Base-by-base conservation (phyloP, 306 rosid genomes). In the Acacia crassicarpa region DNA sequence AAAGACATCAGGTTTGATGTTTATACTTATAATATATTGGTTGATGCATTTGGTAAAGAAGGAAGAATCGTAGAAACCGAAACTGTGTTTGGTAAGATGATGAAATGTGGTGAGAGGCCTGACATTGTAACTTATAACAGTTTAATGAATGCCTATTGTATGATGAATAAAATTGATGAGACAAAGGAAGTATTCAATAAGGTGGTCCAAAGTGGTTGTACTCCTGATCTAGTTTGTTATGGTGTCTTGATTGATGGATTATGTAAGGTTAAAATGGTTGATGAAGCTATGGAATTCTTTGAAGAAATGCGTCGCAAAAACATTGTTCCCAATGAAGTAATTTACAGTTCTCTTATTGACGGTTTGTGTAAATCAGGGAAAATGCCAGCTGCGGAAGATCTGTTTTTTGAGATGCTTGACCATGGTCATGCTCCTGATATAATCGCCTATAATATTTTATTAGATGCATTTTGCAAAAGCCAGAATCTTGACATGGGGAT, bases 121-220 rank as follows among this genome's bases (percentile, higher is more conserved):
- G 22, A 77, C 67, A 15, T 17, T 4, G 54, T 85, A 13, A 76
- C 76, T 12, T 80, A 61, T 14, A 76, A 25, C 62, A 13, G 71
- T 7, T 61, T 80, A 9, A 45, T 75, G 61, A 35, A 80, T 49
- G 84, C 84, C 3, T 84, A 74, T 38, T 79, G 81, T 54, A 46
- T 67, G 71, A 41, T 22, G 20, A 67, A 75, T 33, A n/a, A 45
- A 2, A 5, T 81, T 59, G 5, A 10, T 23, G 45, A 45, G 59
- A 67, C 79, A 32, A 5, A 7, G 19, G 68, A 76, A 38, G 46
- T 74, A 10, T 61, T 71, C 14, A 22, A 58, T 49, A 27, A 5
- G 12, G 48, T 73, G 74, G 12, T 4, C 2, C 33, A 43, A 0
- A 46, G 44, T 3, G 74, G 67, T 27, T 72, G 30, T 41, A 14